Base-by-base conservation (phyloP, 345 rosid species). In the Eutrema heterophyllum region DNA sequence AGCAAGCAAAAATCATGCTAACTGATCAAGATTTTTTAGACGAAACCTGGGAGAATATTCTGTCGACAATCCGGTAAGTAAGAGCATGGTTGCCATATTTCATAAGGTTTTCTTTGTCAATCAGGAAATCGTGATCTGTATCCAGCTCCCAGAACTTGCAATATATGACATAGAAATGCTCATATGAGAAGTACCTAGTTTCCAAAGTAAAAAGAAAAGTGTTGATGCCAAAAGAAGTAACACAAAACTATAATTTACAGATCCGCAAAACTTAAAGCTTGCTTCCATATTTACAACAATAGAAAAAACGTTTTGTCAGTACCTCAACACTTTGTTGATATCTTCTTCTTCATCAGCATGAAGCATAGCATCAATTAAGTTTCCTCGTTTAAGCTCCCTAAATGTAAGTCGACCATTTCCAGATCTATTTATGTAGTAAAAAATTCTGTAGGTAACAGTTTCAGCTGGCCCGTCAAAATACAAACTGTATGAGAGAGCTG, bases 61-160 rank as follows among this genome's bases (percentile, higher is more conserved):
- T 82, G 78, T 93, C 96, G 30, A 93, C 98, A 84, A 93, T 93
- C 78, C 97, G 87, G 85, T 89, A 93, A 16, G 98, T 93, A 75
- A 93, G 97, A 12, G 97, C 98, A 83, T 93, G 98, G 85, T 93
- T 93, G 62, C 98, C 98, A 82, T 93, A 93, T 86, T 86, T 85
- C 80, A 93, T 86, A 48, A 93, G 97, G 86, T 93, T 93, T 83
- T 93, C 98, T 83, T 91, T 89, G 87, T 93, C 96, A 9, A 93
- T 93, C 80, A 91, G 80, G 84, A 93, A 93, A 85, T 93, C 98
- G 51, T 93, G 97, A 83, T 93, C 98, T 9, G 89, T 83, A 77
- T 93, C 98, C 71, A 93, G 86, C 85, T 93, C 98, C 98, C 98
- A 93, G 78, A 91, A 93, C 82, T 93, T 93, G 94, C 98, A 93